A percentile compares a stretch with the other conserved stretches of the same genome.
Conservation (phyloP, 2,329 filamentous ascomycete genomes). For the Cryoendolithus antarcticus region DNA sequence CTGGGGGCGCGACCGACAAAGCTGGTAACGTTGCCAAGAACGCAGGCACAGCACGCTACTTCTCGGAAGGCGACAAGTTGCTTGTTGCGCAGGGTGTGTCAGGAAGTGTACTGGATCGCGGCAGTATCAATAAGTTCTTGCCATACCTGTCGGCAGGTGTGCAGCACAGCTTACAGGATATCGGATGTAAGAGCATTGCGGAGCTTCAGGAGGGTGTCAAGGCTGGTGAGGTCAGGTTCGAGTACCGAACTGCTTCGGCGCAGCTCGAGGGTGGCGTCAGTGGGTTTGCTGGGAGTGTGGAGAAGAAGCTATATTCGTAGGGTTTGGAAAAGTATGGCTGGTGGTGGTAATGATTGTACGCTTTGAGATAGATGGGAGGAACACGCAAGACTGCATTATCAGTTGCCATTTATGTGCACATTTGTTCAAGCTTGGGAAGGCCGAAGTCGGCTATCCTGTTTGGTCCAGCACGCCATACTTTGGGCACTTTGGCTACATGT, state of each 20-base stretch:
- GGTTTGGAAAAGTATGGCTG: no score
- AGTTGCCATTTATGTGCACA: no score
- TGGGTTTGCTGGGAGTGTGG: slow-evolving; percentile 79
- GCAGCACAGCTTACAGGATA: slow-evolving; percentile 95
- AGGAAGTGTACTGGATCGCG: slow-evolving; percentile 68
- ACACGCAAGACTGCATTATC: no score
- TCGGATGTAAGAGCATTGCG: slow-evolving; percentile 68
- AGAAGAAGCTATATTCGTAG: slow-evolving; percentile 97
- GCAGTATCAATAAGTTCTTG: slow-evolving; percentile 85
- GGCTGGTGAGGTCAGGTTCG: slow-evolving; percentile 72
- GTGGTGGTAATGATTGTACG: no score
- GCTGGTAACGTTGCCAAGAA: slow-evolving; percentile 89
- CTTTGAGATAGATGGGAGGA: no score
- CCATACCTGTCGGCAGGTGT: slow-evolving; percentile 91
- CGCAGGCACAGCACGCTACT: slow-evolving; percentile 93
- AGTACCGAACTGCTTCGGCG: slow-evolving; percentile 85
- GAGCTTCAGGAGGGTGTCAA: slow-evolving; percentile 65
- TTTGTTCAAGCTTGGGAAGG: no score
- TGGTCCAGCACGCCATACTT: no score
- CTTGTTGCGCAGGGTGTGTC: slow-evolving; percentile 95
- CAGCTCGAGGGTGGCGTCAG: slow-evolving; percentile 96
- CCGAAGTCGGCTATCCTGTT: no score
- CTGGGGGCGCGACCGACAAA: slow-evolving; percentile 62
- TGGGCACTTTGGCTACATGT: no score
- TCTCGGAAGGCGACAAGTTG: slow-evolving; percentile 90